Percentiles rank a stretch among this genome's conserved stretches.
Conservation (phyloP, 2,329 filamentous ascomycete genomes). For the Exutisphaerella laricina region DNA sequence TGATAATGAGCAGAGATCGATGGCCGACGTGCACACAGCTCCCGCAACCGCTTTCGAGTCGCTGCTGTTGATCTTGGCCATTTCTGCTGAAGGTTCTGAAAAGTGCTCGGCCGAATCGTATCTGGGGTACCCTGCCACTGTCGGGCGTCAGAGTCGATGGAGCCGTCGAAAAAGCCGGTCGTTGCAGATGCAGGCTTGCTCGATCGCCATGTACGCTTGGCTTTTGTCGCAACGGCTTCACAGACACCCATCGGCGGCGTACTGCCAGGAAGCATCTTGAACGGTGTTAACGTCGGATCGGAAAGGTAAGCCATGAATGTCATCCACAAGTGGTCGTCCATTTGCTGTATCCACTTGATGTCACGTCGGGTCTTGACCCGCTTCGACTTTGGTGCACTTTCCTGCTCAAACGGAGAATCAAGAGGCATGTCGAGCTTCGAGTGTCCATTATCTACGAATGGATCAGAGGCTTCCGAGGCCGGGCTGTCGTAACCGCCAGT, state of each 20-base stretch:
- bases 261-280: conserved; percentile 61
- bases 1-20: conserved; percentile 60
- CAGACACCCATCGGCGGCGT: conserved; percentile 60
- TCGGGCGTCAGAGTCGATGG: conserved; percentile 18
- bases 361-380: conserved; percentile 40
- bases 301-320: conserved; percentile 61
- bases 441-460: conserved; percentile 40
- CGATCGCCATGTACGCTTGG: conserved; percentile 55
- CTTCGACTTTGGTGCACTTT: conserved; percentile 32
- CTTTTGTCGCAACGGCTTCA: conserved; percentile 56
- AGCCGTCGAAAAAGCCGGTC: conserved; percentile 27
- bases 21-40: conserved; percentile 57
- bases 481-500: conserved; percentile 55
- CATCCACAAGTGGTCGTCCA: conserved; percentile 62
- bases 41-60: conserved; percentile 53
- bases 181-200: conserved; percentile 30
- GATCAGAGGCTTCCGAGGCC: conserved; percentile 54
- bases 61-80: conserved; percentile 55
- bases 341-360: conserved; percentile 54
- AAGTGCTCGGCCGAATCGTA: conserved; percentile 37
- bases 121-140: conserved; percentile 39
- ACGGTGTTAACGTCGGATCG: conserved; percentile 60
- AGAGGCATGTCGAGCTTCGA: conserved; percentile 23
- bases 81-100: conserved; percentile 34
- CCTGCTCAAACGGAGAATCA: conserved; percentile 22